Evolutionary conservation across 805 yeast species (phyloP), one percentile per base, ranked within the genome.

Genomic region (Wickerhamomyces queroliae): DNA sequence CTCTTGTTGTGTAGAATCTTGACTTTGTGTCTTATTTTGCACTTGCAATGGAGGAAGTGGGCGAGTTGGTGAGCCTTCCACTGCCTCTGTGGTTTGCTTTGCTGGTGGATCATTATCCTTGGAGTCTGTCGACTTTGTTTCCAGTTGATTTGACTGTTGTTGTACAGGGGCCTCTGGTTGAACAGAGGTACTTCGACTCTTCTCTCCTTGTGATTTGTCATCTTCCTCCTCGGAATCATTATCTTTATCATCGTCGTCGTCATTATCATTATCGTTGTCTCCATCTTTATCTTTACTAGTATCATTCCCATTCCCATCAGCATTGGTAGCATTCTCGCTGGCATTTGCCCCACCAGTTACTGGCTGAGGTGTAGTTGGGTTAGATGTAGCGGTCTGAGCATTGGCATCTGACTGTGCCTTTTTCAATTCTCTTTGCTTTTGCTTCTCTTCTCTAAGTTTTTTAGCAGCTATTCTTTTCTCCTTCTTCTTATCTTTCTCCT

Each of bases 401-500:
- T 24, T 13, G 36, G n/a, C 8, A 34, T 26, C 20, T 33, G 25
- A 19, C 12, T 39, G 16, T 27, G 23, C 12, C 41, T 21, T 50
- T 46, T 46, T 41, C 39, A 44, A 33, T 34, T 39, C 46, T 29
- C 49, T 41, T 33, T 32, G 44, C 47, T 34, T 59, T 56, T 36
- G 52, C 49, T 44, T 58, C 54, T 43, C 69, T 53, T 54, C 61
- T 44, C 56, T 63, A 48, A 43, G 46, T 48, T 49, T 53, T 45
- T 61, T 66, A 42, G 59, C 61, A 30, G 56, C 63, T 42, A 62
- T 59, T 49, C 59, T 63, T 34, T 42, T 55, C 38, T 52, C 61
- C 33, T 54, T 63, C 54, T 61, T 63, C 42, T 55, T 48, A 33
- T 61, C 66, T 42, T 66, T 69, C 30, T 66, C 67, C 27, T 58